Evolutionary conservation across 164 flowering plant species (phyloP).

Genomic region (Nelumbo lutea): DNA sequence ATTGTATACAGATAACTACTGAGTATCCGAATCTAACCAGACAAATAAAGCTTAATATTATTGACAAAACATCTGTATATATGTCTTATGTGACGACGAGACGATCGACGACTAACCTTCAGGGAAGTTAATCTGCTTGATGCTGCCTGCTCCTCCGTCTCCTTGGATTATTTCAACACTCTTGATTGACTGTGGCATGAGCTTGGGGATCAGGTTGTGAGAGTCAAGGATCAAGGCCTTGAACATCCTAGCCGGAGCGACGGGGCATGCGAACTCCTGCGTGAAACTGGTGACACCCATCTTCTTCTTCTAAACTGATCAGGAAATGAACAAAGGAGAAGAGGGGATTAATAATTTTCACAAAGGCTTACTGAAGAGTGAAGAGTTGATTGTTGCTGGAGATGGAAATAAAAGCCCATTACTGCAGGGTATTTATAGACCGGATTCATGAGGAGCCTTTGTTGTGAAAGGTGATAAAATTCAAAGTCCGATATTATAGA

Average conservation of each 20-base stretch:
- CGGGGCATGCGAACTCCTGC: conserved; percentile 14
- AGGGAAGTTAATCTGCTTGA: conserved; percentile 22
- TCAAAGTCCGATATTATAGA: too few relatives aligned
- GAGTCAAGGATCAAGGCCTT: conserved; percentile 1
- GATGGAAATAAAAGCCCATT: too few relatives aligned
- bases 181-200: conserved; percentile 17
- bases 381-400: too few relatives aligned
- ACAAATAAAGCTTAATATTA: neutral
- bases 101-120: conserved; percentile 9
- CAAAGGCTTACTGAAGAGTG: too few relatives aligned
- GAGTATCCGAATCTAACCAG: too few relatives aligned
- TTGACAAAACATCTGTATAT: neutral
- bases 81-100: neutral
- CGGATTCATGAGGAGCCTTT: too few relatives aligned
- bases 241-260: conserved; percentile 28
- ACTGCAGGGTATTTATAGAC: too few relatives aligned
- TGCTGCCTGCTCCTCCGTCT: conserved; percentile 32
- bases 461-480: too few relatives aligned
- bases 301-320: neutral
- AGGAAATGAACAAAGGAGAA: too few relatives aligned
- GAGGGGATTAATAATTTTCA: too few relatives aligned
- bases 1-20: too few relatives aligned
- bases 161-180: conserved; percentile 21
- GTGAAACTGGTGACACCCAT: conserved; percentile 29
- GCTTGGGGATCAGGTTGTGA: neutral